Base-by-base conservation (phyloP, 805 yeast species). In the Candida pseudofarinosa region DNA sequence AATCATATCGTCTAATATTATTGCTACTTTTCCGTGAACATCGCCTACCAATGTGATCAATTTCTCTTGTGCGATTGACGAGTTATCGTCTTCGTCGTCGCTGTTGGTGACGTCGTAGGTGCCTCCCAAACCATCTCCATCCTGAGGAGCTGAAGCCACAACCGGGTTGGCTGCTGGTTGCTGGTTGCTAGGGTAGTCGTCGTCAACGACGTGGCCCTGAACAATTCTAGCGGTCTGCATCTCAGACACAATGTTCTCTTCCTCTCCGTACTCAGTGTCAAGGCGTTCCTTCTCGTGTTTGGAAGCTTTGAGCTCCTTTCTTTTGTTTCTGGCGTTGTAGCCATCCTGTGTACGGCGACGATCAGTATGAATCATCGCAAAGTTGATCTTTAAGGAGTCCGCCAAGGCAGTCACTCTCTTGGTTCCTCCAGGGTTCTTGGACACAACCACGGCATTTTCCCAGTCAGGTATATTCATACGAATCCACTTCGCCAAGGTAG, bases 361-460 rank as follows among this genome's bases (percentile, higher is more conserved):
- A 68, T 93, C 99, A 16, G 99, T 93, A 62, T 93, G 98, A 53
- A 95, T 91, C 98, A 93, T 91, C 46, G 99, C 99, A 60, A 93
- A 93, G 64, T 93, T 89, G 53, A 93, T 87, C 67, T 91, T 91
- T 55, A 93, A 75, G 32, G 95, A 81, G 68, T 95, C 99, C n/a
- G 99, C 99, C 55, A 93, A 74, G 1, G 97, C 90, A 15, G 99
- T 93, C 41, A 93, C 99, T 52, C 99, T 79, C 63, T 93, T 93
- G 16, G 99, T 90, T 43, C 99, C 99, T 49, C 99, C 99, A 16
- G 99, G 98, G 67, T 93, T 93, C 63, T 93, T 93, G n/a, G 97
- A 89, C 10, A 93, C 99, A 42, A 93, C 95, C 19, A 95, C 99
- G 1, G 96, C 91, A 47, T 83, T 82, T 54, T 80, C 74, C 73